phyloP scores from a whole-genome alignment of 2,329 filamentous ascomycete species.

The Pyricularia pennisetigena region DNA sequence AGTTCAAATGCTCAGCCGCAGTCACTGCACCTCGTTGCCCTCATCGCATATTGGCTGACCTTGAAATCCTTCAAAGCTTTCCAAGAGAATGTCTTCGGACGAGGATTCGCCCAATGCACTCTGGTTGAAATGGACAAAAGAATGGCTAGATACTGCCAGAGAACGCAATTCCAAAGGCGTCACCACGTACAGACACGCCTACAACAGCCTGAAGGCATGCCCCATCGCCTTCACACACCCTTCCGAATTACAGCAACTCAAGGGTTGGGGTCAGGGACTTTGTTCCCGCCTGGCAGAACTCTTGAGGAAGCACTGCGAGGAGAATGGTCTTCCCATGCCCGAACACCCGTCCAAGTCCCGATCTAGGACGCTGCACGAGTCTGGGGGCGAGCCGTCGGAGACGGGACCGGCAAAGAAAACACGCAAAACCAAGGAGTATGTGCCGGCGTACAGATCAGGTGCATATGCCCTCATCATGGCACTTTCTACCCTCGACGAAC shows the following conservation, averaged over 20 bases:
- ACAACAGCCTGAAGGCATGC: conserved; percentile 66
- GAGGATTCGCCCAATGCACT: conserved; percentile 56
- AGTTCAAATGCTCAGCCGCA: background rate
- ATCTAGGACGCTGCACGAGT: conserved; percentile 22
- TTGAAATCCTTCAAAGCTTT: background rate
- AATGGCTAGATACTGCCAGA: conserved; percentile 63
- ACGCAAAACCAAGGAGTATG: conserved; percentile 55
- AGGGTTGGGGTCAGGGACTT: conserved; percentile 63
- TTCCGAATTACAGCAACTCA: conserved; percentile 61
- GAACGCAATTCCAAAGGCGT: conserved; percentile 62
- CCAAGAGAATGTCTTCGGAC: conserved; percentile 8
- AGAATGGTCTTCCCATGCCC: conserved; percentile 61
- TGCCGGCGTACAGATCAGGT: conserved; percentile 63
- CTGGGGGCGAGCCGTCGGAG: conserved; percentile 16
- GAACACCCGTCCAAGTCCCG: conserved; percentile 39
- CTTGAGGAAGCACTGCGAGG: conserved; percentile 49
- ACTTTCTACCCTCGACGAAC: conserved; percentile 48
- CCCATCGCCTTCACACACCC: conserved; percentile 64
- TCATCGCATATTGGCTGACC: background rate
- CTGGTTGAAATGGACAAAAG: conserved; percentile 63
- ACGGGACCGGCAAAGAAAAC: conserved; percentile 43
- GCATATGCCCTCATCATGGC: conserved; percentile 63
- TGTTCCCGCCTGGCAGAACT: conserved; percentile 58
- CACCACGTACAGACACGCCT: conserved; percentile 65
- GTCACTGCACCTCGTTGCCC: background rate